Conservation (phyloP, 75 land plant genomes). For the Pinus tabuliformis region DNA sequence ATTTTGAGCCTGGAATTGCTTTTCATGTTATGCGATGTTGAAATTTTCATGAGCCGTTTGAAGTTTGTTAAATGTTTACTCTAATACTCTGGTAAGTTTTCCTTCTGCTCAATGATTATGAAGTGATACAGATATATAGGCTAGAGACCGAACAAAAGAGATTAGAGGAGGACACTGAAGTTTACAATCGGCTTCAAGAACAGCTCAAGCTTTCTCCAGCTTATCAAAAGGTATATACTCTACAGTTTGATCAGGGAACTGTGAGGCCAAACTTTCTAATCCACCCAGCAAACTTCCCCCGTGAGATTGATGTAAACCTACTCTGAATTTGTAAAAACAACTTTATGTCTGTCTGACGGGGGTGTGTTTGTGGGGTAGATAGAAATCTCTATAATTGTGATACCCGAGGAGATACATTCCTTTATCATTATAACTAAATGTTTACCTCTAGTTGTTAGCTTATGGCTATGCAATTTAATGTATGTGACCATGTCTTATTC, state of each 20-base stretch:
- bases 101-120: constrained; percentile 1
- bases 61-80: neutral
- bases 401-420: neutral
- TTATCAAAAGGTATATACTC: constrained; percentile 54
- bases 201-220: constrained; percentile 86
- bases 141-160: constrained; percentile 76
- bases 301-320: constrained; percentile 1
- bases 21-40: neutral
- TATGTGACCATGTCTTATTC: neutral
- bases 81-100: neutral
- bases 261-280: neutral
- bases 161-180: constrained; percentile 78
- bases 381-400: neutral
- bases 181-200: constrained; percentile 77
- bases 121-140: constrained; percentile 50
- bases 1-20: neutral
- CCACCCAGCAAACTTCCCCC: neutral
- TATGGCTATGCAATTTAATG: neutral
- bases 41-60: neutral
- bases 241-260: neutral
- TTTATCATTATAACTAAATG: neutral
- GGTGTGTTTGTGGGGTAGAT: neutral
- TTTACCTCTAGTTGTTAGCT: neutral
- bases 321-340: neutral
- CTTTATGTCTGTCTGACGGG: neutral